Evolutionary conservation across 1,139 yeast species (phyloP).

Genomic region (Sugiyamaella castrensis): DNA sequence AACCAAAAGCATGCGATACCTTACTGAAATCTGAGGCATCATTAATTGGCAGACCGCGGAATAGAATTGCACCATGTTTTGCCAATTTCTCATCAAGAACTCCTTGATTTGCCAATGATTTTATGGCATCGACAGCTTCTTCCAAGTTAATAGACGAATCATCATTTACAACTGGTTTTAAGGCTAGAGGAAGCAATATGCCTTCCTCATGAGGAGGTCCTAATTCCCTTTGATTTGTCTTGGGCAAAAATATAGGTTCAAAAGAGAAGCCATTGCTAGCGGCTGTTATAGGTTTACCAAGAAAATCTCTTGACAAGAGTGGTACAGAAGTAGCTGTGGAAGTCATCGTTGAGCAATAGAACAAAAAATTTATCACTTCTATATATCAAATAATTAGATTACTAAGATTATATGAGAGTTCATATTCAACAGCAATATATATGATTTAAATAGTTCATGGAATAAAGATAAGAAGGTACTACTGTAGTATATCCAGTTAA

Average conservation of each 20-base stretch:
- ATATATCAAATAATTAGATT: too few species aligned
- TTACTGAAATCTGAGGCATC: constrained; percentile 17
- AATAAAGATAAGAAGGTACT: too few species aligned
- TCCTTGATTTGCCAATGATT: constrained; percentile 11
- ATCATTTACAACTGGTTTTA: constrained; percentile 8
- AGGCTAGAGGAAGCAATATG: constrained; percentile 16
- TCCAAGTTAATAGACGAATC: constrained; percentile 5
- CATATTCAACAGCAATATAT: too few species aligned
- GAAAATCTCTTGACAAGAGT: too few species aligned
- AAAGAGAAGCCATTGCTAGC: neutral
- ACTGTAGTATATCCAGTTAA: too few species aligned
- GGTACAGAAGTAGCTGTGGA: too few species aligned
- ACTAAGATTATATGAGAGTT: too few species aligned
- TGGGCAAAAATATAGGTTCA: constrained; percentile 12
- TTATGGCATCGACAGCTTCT: constrained; percentile 12
- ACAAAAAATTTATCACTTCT: too few species aligned
- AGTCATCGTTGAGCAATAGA: too few species aligned
- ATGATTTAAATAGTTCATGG: too few species aligned
- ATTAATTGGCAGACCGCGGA: constrained; percentile 17
- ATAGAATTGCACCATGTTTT: constrained; percentile 16
- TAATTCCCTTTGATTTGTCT: constrained; percentile 13
- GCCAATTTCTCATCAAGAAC: constrained; percentile 12
- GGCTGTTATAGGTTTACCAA: too few species aligned
- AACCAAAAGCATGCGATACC: constrained; percentile 19
- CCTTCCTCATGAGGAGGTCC: constrained; percentile 14